A percentile compares a stretch with the other conserved stretches of the same genome.
Conservation (phyloP, 257 asterid genomes). For the Primulina huaijiensis region DNA sequence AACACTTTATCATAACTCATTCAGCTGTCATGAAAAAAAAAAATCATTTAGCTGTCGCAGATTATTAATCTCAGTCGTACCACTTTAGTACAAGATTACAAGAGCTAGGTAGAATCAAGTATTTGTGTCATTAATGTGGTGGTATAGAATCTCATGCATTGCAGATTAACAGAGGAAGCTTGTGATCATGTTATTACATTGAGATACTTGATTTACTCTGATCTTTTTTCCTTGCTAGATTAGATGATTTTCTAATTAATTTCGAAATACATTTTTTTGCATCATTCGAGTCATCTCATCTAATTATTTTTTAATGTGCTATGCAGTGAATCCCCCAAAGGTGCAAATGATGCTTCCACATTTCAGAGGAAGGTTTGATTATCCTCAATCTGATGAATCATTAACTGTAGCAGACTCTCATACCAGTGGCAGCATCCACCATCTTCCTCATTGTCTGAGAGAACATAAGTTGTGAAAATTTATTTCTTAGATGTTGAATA, state of each 20-base stretch:
- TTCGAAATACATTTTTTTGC: constrained; percentile 2
- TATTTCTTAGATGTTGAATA: background rate
- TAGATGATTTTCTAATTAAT: constrained; percentile 2
- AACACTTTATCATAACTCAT: constrained; percentile 1
- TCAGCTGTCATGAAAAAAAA: background rate
- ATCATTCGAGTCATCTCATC: background rate
- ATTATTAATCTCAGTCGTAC: constrained; percentile 1
- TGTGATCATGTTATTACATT: constrained; percentile 5
- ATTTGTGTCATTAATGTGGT: background rate
- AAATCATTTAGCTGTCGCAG: background rate
- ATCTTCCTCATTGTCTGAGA: constrained; percentile 24
- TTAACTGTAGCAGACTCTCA: constrained; percentile 4
- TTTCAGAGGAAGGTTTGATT: constrained; percentile 92
- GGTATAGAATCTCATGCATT: constrained; percentile 1
- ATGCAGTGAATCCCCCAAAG: constrained; percentile 98
- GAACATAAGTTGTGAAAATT: background rate
- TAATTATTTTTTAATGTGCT: constrained; percentile 22
- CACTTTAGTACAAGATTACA: no score
- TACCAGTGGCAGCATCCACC: background rate
- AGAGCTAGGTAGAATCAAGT: constrained; percentile 1
- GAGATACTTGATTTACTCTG: background rate
- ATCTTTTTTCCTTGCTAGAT: constrained; percentile 14
- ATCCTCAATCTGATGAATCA: constrained; percentile 22
- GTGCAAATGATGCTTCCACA: constrained; percentile 96
- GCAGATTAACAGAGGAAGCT: constrained; percentile 10